Percentiles rank a stretch among this genome's conserved stretches.
Evolutionary conservation across 83 land plant genomes (phyloP).

Genomic region (Picea abies): DNA sequence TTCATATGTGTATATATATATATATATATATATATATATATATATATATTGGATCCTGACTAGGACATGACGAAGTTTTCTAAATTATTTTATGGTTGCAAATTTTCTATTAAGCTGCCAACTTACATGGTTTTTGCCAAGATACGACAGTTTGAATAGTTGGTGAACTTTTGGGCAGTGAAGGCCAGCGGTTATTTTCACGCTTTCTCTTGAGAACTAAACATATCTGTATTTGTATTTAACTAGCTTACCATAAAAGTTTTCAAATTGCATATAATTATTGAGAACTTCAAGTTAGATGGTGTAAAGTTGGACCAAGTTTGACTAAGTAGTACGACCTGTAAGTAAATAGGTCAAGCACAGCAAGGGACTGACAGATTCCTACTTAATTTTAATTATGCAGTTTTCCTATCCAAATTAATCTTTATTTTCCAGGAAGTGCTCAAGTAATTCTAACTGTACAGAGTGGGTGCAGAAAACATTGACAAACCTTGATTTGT

Average conservation of each 20-base stretch:
- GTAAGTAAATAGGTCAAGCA: too few species aligned
- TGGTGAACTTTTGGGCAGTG: neutral
- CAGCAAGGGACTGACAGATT: neutral
- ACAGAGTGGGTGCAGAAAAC: neutral
- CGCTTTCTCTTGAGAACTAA: neutral
- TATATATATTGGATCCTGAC: too few species aligned
- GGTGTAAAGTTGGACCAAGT: neutral
- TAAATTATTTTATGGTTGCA: neutral
- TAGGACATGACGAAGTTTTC: too few species aligned
- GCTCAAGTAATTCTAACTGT: too few species aligned
- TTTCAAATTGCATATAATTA: neutral
- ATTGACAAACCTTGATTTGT: slow-evolving; percentile 39
- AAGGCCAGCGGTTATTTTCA: neutral
- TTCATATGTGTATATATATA: too few species aligned
- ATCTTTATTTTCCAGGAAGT: neutral
- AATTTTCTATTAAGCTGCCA: neutral
- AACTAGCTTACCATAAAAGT: neutral
- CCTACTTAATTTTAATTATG: neutral
- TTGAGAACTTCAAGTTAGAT: neutral
- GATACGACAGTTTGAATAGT: neutral
- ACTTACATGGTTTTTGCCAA: neutral
- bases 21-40: too few species aligned
- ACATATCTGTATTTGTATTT: neutral
- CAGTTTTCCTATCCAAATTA: neutral
- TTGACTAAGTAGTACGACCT: neutral